Conservation (phyloP, 805 yeast genomes). For the Candida namnaoensis region DNA sequence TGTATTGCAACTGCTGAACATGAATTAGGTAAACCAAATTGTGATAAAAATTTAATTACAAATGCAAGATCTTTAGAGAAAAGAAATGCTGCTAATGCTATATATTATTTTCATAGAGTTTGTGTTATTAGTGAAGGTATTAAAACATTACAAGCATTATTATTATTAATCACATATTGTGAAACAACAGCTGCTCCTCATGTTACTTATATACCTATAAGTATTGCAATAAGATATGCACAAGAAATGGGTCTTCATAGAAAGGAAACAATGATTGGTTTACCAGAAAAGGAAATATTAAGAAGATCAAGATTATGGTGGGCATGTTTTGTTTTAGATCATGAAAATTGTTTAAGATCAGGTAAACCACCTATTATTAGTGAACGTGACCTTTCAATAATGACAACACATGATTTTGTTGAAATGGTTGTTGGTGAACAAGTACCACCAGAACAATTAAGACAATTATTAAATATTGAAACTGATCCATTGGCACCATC, state of each 20-base stretch:
- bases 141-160: slow-evolving; percentile 39
- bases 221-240: slow-evolving; percentile 44
- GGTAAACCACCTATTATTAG: slow-evolving; percentile 42
- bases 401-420: slow-evolving; percentile 3
- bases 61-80: slow-evolving; percentile 19
- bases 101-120: slow-evolving; percentile 45
- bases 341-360: slow-evolving; percentile 31
- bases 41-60: slow-evolving; percentile 4
- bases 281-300: slow-evolving; percentile 26
- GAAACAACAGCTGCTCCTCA: slow-evolving; percentile 30
- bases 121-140: slow-evolving; percentile 42
- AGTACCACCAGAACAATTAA: background rate
- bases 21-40: slow-evolving; percentile 1
- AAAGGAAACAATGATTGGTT: slow-evolving; percentile 30
- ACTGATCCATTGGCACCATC: background rate
- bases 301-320: slow-evolving; percentile 39
- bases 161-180: slow-evolving; percentile 32
- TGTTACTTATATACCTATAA: slow-evolving; percentile 29
- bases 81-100: slow-evolving; percentile 26
- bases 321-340: slow-evolving; percentile 37
- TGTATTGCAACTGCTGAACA: slow-evolving; percentile 3
- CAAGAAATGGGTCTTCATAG: slow-evolving; percentile 51
- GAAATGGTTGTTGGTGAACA: background rate
- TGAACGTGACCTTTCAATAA: slow-evolving; percentile 27
- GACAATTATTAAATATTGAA: background rate